Percentiles rank a stretch among this genome's conserved stretches.
These are phyloP conservation scores for Tetrahymena borealis DNA, from an alignment of 73 alveolate species.

Conservation along the genomic window DNA sequence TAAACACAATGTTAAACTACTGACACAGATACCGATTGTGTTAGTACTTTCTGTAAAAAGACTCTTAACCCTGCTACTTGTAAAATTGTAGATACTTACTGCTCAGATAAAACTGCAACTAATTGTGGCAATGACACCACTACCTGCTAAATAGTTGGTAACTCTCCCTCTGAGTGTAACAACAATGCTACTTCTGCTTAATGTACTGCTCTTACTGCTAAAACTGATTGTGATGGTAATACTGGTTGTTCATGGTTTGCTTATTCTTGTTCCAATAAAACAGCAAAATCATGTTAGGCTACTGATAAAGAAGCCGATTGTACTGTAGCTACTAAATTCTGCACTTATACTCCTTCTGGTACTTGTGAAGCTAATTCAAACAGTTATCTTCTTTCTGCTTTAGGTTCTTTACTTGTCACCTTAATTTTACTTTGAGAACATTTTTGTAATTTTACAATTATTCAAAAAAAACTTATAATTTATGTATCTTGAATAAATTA, in stretches of 20 bases:
- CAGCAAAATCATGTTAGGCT: neutral
- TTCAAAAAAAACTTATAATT: too few relatives aligned
- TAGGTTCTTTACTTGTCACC: too few relatives aligned
- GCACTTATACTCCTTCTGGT: neutral
- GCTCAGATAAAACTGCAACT: neutral
- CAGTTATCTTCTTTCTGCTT: too few relatives aligned
- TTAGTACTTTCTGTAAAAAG: too few relatives aligned
- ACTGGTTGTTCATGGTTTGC: neutral
- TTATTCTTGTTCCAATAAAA: neutral
- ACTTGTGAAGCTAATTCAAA: too few relatives aligned
- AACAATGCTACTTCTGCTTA: neutral
- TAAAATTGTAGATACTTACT: neutral
- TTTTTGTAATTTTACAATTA: too few relatives aligned
- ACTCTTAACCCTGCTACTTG: too few relatives aligned
- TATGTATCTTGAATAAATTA: too few relatives aligned
- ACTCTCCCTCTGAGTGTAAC: neutral
- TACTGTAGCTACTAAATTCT: neutral
- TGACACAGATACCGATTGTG: too few relatives aligned
- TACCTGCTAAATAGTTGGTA: neutral
- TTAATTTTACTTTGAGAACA: too few relatives aligned
- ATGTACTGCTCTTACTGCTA: neutral
- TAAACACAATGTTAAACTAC: too few relatives aligned
- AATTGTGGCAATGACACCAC: neutral
- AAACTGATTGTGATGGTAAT: neutral
- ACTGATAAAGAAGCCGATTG: neutral